phyloP scores from a whole-genome alignment of 352 stramenopile genomes.

The Pythium monospermum region DNA sequence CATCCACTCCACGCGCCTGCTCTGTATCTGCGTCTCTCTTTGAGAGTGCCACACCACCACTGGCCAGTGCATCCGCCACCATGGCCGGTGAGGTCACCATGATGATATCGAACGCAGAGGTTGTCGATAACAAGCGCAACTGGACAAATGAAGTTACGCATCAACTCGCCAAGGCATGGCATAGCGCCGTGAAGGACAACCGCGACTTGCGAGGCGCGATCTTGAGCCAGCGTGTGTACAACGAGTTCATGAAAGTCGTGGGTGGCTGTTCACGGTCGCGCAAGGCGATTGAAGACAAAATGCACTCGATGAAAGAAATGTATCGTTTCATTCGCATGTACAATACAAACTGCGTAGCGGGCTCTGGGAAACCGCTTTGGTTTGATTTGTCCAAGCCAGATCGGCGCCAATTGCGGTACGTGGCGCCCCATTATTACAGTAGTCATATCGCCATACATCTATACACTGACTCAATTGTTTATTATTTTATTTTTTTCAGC shows the following conservation, averaged over 20 bases:
- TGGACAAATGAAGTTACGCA: constrained; percentile 60
- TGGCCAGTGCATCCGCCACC: not conserved
- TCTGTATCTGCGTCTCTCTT: no score
- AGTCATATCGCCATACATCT: no score
- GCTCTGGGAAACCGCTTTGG: constrained; percentile 32
- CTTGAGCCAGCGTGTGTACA: constrained; percentile 51
- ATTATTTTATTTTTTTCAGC: constrained; percentile 1
- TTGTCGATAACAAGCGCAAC: constrained; percentile 43
- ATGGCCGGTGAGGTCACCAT: not conserved
- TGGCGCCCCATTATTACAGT: no score
- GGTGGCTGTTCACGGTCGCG: constrained; percentile 43
- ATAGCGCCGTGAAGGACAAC: constrained; percentile 26
- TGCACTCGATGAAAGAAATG: constrained; percentile 79
- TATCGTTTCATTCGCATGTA: constrained; percentile 55
- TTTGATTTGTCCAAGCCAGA: constrained; percentile 55
- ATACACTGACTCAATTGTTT: not conserved
- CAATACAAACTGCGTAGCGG: constrained; percentile 26
- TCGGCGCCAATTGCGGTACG: constrained; percentile 37
- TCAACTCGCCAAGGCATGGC: constrained; percentile 52
- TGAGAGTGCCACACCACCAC: no score
- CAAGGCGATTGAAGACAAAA: constrained; percentile 67
- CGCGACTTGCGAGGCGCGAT: constrained; percentile 31
- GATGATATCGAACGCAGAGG: constrained; percentile 4
- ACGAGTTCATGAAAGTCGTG: constrained; percentile 39
- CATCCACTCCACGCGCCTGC: no score